Evolutionary conservation across 192 early-diverging fungal genomes (phyloP), one percentile per base, ranked within the genome.

Genomic region (Linnemannia zychae): DNA sequence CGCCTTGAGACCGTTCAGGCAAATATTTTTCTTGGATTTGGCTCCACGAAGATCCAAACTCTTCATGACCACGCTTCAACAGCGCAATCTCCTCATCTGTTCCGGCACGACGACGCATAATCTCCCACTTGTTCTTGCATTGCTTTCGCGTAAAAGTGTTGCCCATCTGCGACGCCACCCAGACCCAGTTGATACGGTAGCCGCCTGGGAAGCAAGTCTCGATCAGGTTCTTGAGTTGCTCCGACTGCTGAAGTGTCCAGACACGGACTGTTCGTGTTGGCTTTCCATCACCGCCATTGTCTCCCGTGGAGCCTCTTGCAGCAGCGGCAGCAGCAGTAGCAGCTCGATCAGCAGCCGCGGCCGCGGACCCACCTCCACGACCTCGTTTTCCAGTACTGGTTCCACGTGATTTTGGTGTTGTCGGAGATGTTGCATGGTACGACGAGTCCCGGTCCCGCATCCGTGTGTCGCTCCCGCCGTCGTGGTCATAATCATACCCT

Each of bases 91-190:
- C 83, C 6, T 85, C 83, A 4, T 85, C 83, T 28, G 83, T 85
- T 4, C 83, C 83, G 1, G 77, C 77, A 17, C 83, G 72, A 12
- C 83, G 77, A 1, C 83, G 72, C 83, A 85, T 85, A n/a, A 85
- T 85, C 70, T 85, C 83, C 83, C 83, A 85, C 37, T 85, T 85
- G 70, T 85, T 85, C 69, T 85, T 85, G 70, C 83, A 85, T 48
- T 85, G 83, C 60, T 85, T 85, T 37, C 83, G 73, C 11, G 83
- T 85, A 34, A 85, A 85, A 0, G 83, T 85, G 16, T 85, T 85
- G 37, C 83, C 83, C 83, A 85, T 85, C 65, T 85, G 83, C 5
- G 83, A 79, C 1, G 83, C 83, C 12, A 85, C 83, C 83, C 83
- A 85, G 28, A 85, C 83, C 83, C 83, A 85, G 24, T 85, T 85